Conservation (phyloP, 116 monocot genomes). For the Phalaenopsis hybrid region DNA sequence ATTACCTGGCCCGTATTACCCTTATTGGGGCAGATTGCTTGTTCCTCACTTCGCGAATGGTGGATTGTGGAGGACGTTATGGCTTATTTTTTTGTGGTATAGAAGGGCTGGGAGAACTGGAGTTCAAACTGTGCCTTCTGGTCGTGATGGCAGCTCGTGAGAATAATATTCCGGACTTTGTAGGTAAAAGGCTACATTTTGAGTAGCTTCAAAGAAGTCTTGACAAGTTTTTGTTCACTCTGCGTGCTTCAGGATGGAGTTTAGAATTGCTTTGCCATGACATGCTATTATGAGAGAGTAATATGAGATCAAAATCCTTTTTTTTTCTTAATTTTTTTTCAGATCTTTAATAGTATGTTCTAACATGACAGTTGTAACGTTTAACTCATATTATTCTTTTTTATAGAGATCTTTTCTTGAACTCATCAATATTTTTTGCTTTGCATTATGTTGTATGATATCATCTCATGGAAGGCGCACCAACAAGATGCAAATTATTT, state of each 20-base stretch:
- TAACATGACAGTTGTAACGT: background rate
- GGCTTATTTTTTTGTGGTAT: constrained; percentile 51
- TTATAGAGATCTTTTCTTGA: background rate
- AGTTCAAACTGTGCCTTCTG: background rate
- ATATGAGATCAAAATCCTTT: background rate
- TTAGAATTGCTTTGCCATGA: background rate
- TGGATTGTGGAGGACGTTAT: constrained; percentile 57
- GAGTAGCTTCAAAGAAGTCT: background rate
- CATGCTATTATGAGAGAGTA: background rate
- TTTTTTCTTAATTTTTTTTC: background rate
- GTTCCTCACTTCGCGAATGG: constrained; percentile 89
- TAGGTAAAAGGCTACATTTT: background rate
- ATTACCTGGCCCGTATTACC: constrained; percentile 69
- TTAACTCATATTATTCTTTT: background rate
- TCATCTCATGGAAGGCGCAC: background rate
- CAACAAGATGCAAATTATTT: background rate
- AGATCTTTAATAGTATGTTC: background rate
- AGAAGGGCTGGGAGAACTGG: constrained; percentile 17
- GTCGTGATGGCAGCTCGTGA: background rate
- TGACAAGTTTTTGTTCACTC: background rate
- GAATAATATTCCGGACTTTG: background rate
- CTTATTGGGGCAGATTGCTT: constrained; percentile 53
- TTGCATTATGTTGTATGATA: background rate
- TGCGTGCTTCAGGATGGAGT: background rate
- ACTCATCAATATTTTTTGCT: background rate